Evolutionary conservation across 1,139 yeast species (phyloP), one percentile per base, ranked within the genome.

Genomic region (Blastobotrys arbuscula): DNA sequence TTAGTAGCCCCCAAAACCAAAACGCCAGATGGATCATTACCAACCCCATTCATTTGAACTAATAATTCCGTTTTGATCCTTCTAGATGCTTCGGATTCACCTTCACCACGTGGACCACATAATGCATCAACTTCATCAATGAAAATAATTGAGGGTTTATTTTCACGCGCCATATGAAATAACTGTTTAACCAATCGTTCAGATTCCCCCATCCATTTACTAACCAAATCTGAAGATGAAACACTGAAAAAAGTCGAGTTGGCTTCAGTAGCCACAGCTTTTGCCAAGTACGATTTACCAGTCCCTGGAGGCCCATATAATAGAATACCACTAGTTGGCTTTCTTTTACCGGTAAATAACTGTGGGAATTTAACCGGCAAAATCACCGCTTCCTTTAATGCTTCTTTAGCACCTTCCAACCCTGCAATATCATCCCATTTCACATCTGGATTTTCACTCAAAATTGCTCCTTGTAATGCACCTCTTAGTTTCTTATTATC

Each of bases 171-270:
- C 96, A 92, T 87, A 39, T 85, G 79, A 68, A 92, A 92, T 56
- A 92, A 73, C 64, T 92, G 97, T 64, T 90, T 90, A 30, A 92
- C 98, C 53, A 92, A 78, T 69, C 97, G 80, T 68, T 92, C 97
- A 26, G 92, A 82, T 65, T 92, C 98, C 58, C 99, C 99, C 97
- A 92, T 90, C 97, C 97, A 92, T 67, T 92, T 94, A 55, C 95
- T 84, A 3, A 94, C 97, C 61, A 92, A 76, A 66, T 92, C 97
- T 10, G 96, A 85, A 0, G 97, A 88, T 16, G 96, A 85, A 2
- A 92, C 96, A 3, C 96, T 86, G 67, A 92, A 94, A 60, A 92
- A 92, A 0, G 98, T 92, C 0, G 96, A 86, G 63, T 90, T 89
- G 47, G 98, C 96, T 64, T 92, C 99, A 0, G 98, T 92, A 24